Evolutionary conservation across 1,284 basidiomycete species (phyloP).

Genomic region (Microbotryum silenes-acaulis): DNA sequence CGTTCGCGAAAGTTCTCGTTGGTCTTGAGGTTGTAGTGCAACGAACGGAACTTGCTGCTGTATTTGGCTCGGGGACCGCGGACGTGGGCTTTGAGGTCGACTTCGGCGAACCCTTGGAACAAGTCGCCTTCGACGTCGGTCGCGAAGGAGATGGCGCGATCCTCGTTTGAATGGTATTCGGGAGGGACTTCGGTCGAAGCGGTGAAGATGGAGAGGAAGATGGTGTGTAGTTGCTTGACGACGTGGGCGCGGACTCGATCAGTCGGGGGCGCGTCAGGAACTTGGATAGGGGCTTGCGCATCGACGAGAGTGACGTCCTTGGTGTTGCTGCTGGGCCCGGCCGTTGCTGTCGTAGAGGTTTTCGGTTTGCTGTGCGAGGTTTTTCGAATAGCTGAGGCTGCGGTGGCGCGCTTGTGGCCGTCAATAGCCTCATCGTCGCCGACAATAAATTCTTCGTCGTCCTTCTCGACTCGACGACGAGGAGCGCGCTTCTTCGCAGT

Average conservation of each 20-base stretch:
- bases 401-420: too few species aligned
- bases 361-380: too few species aligned
- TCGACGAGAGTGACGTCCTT: not conserved
- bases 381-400: too few species aligned
- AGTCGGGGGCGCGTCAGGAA: constrained; percentile 6
- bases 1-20: constrained; percentile 39
- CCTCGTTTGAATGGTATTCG: not conserved
- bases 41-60: constrained; percentile 34
- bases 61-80: constrained; percentile 31
- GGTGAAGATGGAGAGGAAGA: constrained; percentile 28
- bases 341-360: too few species aligned
- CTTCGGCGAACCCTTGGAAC: constrained; percentile 29
- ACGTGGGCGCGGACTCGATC: constrained; percentile 27
- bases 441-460: too few species aligned
- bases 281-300: not conserved
- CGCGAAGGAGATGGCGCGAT: constrained; percentile 23
- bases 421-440: too few species aligned
- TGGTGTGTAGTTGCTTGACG: constrained; percentile 22
- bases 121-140: constrained; percentile 32
- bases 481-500: too few species aligned
- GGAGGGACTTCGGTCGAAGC: constrained; percentile 8
- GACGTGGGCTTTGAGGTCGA: constrained; percentile 24
- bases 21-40: constrained; percentile 36
- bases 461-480: too few species aligned
- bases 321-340: not conserved